Evolutionary conservation across 176 grass and related monocot species (phyloP).

Genomic region (Zea mays): DNA sequence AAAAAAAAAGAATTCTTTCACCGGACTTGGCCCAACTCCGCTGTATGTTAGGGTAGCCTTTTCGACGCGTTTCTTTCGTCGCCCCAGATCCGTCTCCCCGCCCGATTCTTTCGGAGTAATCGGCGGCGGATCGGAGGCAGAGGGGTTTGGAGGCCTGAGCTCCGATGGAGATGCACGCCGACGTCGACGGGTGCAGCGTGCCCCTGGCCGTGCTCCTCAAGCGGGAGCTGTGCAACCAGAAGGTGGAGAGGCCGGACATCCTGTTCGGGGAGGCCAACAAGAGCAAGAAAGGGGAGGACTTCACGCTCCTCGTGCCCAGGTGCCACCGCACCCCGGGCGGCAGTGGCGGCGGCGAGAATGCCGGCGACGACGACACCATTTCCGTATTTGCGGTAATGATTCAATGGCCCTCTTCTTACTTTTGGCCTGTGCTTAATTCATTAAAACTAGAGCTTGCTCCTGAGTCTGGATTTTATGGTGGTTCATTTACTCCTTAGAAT

Average conservation of each 20-base stretch:
- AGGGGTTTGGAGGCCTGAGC: slow-evolving; percentile 6
- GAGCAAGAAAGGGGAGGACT: slow-evolving; percentile 97
- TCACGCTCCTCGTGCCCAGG: slow-evolving; percentile 63
- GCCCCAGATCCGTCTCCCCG: slow-evolving; percentile 30
- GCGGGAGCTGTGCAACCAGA: slow-evolving; percentile 83
- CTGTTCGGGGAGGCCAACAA: slow-evolving; percentile 73
- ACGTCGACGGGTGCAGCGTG: slow-evolving; percentile 59
- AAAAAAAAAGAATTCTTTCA: not conserved
- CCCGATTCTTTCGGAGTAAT: slow-evolving; percentile 8
- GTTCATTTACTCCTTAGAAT: not conserved
- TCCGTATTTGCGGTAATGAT: slow-evolving; percentile 80
- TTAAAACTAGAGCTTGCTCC: slow-evolving; percentile 30
- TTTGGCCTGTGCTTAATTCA: not conserved
- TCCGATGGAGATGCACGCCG: slow-evolving; percentile 52
- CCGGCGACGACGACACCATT: slow-evolving; percentile 48
- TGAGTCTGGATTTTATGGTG: slow-evolving; percentile 1
- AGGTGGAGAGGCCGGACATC: slow-evolving; percentile 84
- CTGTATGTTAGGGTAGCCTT: slow-evolving; percentile 26
- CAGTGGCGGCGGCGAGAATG: slow-evolving; percentile 14
- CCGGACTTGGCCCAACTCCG: slow-evolving; percentile 5
- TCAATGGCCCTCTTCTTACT: slow-evolving; percentile 33
- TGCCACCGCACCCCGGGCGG: slow-evolving; percentile 45
- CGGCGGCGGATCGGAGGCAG: slow-evolving; percentile 9
- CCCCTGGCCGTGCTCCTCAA: slow-evolving; percentile 92
- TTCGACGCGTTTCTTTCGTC: slow-evolving; percentile 27